A percentile compares a stretch with the other conserved stretches of the same genome.
Evolutionary conservation across 495 filamentous ascomycete genomes (phyloP).

Genomic region (Podospora australis): DNA sequence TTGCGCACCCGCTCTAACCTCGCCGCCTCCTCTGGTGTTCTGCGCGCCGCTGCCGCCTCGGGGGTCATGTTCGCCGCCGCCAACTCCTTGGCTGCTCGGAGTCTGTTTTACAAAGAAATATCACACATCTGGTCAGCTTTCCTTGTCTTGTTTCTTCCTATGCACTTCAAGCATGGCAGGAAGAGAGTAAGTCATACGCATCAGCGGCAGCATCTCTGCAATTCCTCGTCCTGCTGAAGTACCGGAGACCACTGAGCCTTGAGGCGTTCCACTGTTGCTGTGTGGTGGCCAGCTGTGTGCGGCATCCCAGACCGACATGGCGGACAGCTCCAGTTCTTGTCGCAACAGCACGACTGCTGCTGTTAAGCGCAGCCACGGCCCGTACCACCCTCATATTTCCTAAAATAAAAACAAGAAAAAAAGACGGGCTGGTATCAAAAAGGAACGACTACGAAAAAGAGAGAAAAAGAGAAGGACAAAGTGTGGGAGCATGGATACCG

Average conservation of each 20-base stretch:
- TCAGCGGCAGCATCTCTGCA: conserved; percentile 25
- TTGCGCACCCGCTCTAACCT: conserved; percentile 79
- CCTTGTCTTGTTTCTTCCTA: too few relatives aligned
- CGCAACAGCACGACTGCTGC: conserved; percentile 27
- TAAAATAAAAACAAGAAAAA: conserved; percentile 9
- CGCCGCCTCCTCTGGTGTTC: conserved; percentile 68
- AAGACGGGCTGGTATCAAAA: conserved; percentile 5
- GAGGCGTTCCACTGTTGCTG: conserved; percentile 12
- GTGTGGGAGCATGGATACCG: conserved; percentile 6
- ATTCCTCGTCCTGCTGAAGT: conserved; percentile 23
- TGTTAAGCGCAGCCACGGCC: conserved; percentile 36
- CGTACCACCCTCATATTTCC: conserved; percentile 40
- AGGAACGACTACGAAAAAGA: conserved; percentile 18
- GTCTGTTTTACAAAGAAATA: too few relatives aligned
- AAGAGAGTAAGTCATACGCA: conserved; percentile 20
- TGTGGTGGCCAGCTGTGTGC: conserved; percentile 12
- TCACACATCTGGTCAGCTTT: too few relatives aligned
- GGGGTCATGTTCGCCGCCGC: conserved; percentile 38
- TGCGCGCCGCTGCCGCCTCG: conserved; percentile 46
- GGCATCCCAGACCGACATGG: conserved; percentile 24
- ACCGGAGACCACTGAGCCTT: conserved; percentile 18
- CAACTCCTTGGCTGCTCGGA: conserved; percentile 38
- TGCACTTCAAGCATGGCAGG: background rate
- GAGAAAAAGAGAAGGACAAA: conserved; percentile 1
- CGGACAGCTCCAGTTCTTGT: conserved; percentile 25